A percentile compares a stretch with the other conserved stretches of the same genome.
Conservation (phyloP, 129 eudicot species). For the Centaurea solstitialis region DNA sequence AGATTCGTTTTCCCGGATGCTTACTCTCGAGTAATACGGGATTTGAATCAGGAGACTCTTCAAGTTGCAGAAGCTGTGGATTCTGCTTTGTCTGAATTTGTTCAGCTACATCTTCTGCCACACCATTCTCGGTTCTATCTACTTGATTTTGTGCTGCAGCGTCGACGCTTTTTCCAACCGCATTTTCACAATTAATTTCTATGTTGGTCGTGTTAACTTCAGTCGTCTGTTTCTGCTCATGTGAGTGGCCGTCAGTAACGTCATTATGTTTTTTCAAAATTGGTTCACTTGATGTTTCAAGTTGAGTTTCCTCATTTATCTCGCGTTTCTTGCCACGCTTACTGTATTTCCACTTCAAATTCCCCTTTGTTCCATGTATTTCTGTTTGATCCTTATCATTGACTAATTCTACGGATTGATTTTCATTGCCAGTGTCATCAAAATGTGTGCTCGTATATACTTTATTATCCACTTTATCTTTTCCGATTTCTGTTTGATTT, state of each 20-base stretch:
- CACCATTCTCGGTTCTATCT: neutral
- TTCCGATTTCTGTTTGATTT: neutral
- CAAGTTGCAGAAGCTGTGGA: neutral
- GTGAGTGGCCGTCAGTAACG: neutral
- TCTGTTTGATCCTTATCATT: constrained; percentile 16
- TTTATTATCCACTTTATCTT: neutral
- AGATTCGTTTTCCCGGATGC: constrained; percentile 5
- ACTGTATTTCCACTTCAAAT: constrained; percentile 8
- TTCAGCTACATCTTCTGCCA: constrained; percentile 6
- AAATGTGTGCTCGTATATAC: neutral
- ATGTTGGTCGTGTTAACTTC: constrained; percentile 1
- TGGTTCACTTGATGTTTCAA: constrained; percentile 10
- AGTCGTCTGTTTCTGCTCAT: constrained; percentile 10
- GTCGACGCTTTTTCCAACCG: neutral
- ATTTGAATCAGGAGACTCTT: constrained; percentile 6
- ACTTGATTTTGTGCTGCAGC: neutral
- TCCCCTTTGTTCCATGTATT: constrained; percentile 12
- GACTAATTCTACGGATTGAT: neutral
- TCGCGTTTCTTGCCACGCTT: constrained; percentile 19
- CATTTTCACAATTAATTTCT: neutral
- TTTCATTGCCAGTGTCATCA: neutral
- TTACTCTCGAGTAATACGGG: neutral
- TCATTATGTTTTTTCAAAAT: constrained; percentile 18
- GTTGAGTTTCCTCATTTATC: constrained; percentile 9
- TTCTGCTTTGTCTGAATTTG: constrained; percentile 13